Evolutionary conservation across 768 basidiomycete species (phyloP), one percentile per base, ranked within the genome.

Genomic region (Scleroderma citrinum): DNA sequence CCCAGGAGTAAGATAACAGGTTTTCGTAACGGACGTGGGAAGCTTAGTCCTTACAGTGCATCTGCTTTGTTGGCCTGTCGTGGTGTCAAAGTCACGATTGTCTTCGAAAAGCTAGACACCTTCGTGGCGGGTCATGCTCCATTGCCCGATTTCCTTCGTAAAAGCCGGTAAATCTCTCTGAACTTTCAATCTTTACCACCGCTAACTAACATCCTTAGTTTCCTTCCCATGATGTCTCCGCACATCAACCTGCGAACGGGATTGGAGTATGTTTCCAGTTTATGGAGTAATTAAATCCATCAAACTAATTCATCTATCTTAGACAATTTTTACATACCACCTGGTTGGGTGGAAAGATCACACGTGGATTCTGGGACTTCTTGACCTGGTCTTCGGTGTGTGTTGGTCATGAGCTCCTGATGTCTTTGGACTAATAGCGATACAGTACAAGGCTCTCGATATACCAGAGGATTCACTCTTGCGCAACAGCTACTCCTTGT

Each of bases 291-390:
- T n/a, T n/a, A n/a, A n/a, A n/a, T n/a, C n/a, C 14, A 13, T 7
- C 3, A 32, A 13, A 35, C n/a, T 31, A 24, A 44, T 48, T 69
- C 69, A 2, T 14, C 51, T 23, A 49, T 19, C 50, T 34, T 52
- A 76, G 74, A 52, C 76, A 76, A 3, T 84, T 84, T 59, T 64
- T 85, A 16, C 83, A 86, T 52, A 76, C 68, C 0, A 84, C 81
- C 3, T 73, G 71, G 58, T 36, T 84, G 1, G 83, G 83, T 1
- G 70, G 71, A 44, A 73, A 66, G 38, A 72, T 85, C 20, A 74
- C 75, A 1, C 69, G 66, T 24, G 64, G 57, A 17, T 63, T 82
- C 35, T 82, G 81, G 76, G 63, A 64, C 7, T 62, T 63, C 17
- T 64, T 83, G 3, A 56, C 59, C 8, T 54, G 58, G 48, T 58